phyloP scores from a whole-genome alignment of 1,284 basidiomycete genomes.

The Ustilago shanxiensis region DNA sequence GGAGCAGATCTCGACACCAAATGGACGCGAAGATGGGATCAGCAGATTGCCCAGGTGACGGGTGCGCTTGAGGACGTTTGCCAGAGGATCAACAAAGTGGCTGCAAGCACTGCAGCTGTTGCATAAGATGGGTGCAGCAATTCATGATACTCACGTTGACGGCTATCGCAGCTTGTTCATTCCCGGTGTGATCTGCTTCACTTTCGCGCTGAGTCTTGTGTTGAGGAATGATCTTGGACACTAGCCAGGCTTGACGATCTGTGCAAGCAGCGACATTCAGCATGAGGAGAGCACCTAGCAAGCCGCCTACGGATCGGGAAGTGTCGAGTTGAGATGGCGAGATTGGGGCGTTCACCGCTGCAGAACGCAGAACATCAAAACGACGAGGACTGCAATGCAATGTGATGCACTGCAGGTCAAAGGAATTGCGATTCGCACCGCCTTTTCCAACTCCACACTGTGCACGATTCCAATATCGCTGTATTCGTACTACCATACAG shows the following conservation, averaged over 20 bases:
- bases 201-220: not conserved
- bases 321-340: no score
- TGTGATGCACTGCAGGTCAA: conserved; percentile 2
- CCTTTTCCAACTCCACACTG: not conserved
- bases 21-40: conserved; percentile 54
- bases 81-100: conserved; percentile 45
- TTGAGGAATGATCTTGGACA: not conserved
- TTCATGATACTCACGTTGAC: not conserved
- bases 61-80: conserved; percentile 51
- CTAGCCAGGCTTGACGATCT: not conserved
- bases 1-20: conserved; percentile 37
- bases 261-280: no score
- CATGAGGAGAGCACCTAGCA: no score
- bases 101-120: conserved; percentile 6
- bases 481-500: no score
- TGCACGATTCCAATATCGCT: not conserved
- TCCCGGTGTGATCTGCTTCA: no score
- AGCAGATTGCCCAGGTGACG: conserved; percentile 51
- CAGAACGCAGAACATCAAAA: not conserved
- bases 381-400: not conserved
- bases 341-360: not conserved
- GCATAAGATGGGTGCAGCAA: conserved; percentile 4
- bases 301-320: no score
- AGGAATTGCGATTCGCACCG: conserved; percentile 19
- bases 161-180: not conserved